Conservation (phyloP, 179 eudicot species). For the Spinacia oleracea region DNA sequence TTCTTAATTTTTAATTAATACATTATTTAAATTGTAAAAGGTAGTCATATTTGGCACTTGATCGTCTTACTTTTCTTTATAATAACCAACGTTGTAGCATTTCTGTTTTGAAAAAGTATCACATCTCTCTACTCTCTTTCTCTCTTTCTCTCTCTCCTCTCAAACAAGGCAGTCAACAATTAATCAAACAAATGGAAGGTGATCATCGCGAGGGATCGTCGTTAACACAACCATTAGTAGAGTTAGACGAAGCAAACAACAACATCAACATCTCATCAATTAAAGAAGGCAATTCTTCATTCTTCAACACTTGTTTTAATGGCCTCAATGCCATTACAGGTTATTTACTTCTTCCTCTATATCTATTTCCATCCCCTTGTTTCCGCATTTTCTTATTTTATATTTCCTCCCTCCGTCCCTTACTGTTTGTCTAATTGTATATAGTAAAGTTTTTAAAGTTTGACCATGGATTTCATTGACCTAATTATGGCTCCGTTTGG, state of each 20-base stretch:
- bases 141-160: not conserved
- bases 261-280: not conserved
- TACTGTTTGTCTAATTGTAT: no score
- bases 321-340: constrained; percentile 79
- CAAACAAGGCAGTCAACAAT: not conserved
- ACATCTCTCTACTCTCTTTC: no score
- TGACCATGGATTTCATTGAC: no score
- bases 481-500: no score
- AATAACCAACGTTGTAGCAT: no score
- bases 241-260: constrained; percentile 16
- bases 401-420: no score
- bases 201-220: not conserved
- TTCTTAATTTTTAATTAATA: no score
- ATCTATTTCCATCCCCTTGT: not conserved
- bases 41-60: no score
- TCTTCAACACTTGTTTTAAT: constrained; percentile 68
- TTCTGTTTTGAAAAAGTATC: no score
- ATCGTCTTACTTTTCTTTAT: no score
- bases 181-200: not conserved
- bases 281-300: constrained; percentile 43
- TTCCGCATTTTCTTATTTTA: constrained; percentile 32
- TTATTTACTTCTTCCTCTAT: not conserved
- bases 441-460: no score
- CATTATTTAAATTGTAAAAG: no score
- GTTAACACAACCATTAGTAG: not conserved